Evolutionary conservation across 352 stramenopile genomes (phyloP), one percentile per base, ranked within the genome.

Genomic region (Aphanomyces astaci): DNA sequence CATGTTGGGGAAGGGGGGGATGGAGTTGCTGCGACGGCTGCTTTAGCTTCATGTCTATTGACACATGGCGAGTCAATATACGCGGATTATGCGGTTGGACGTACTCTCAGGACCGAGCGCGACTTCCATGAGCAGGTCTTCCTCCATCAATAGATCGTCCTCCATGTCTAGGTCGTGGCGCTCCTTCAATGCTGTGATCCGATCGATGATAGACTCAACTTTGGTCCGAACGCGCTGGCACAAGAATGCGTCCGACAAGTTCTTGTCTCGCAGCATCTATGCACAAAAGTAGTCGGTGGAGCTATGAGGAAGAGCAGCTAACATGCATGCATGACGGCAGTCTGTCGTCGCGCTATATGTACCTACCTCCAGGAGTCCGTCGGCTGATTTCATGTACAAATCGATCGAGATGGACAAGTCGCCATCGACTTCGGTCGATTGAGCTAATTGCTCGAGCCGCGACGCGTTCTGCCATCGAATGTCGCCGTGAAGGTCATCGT

Each of bases 121-220:
- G n/a, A 43, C 22, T 25, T 49, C n/a, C 4, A 65, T n/a, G 19
- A 65, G 28, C n/a, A 24, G n/a, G 11, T 65, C 56, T 27, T 2
- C 32, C 10, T 65, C 56, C 22, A 39, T 39, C 28, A 54, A 25
- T 22, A 65, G 39, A 4, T 63, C 54, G 24, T 65, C 56, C 24
- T 65, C 56, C 33, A 52, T 53, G 5, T 59, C 51, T 4, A 59
- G 30, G 13, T 65, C 28, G 2, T 53, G 31, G 7, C 15, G 9
- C 15, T 65, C 22, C 36, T 65, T 65, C 4, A 65, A 36, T 19
- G 7, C 19, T 19, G 40, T 65, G n/a, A 65, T 39, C 7, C 40
- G 5, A 17, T 64, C 56, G 24, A 64, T 64, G 22, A 64, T 49
- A 31, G 9, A 9, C 32, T 64, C 56, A n/a, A 64, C 33, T 17